Evolutionary conservation across 177 flowering plant genomes (phyloP).

Genomic region (Vitis hybrid): DNA sequence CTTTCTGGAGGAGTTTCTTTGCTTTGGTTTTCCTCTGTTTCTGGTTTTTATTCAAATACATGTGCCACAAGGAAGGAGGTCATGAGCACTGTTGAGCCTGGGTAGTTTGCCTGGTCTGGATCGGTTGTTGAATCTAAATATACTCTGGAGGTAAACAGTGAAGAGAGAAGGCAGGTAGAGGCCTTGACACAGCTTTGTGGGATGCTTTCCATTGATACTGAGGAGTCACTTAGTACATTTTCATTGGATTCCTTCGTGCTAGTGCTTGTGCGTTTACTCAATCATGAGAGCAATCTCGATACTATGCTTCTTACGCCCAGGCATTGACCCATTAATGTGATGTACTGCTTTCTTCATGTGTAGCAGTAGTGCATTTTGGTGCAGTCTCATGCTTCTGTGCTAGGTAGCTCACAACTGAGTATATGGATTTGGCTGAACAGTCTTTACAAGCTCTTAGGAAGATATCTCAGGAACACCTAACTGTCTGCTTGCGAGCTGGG

Average conservation of each 20-base stretch:
- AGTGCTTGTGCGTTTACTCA: slow-evolving; percentile 87
- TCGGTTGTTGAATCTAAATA: no score
- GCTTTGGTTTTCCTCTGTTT: no score
- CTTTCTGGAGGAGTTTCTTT: no score
- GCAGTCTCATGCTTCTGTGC: slow-evolving; percentile 36
- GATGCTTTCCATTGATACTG: slow-evolving; percentile 92
- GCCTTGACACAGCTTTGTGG: no score
- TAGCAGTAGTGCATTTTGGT: no score
- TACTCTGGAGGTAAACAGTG: slow-evolving; percentile 76
- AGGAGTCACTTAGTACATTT: slow-evolving; percentile 91
- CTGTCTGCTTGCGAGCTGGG: slow-evolving; percentile 98
- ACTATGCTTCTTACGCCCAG: slow-evolving; percentile 95
- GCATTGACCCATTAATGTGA: slow-evolving; percentile 76
- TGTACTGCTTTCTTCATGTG: no score
- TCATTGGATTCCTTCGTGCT: slow-evolving; percentile 95
- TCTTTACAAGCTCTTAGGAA: slow-evolving; percentile 97
- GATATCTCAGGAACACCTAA: slow-evolving; percentile 98
- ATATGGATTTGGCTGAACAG: slow-evolving; percentile 99
- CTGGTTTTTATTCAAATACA: no score
- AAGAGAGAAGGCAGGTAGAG: slow-evolving; percentile 72
- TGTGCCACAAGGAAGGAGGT: no score
- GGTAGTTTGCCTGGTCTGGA: no score
- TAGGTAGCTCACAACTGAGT: slow-evolving; percentile 86
- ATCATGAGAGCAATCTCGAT: slow-evolving; percentile 92
- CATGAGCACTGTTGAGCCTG: no score